Conservation (phyloP, 202 grass and related monocot species). For the Carex sylvatica region DNA sequence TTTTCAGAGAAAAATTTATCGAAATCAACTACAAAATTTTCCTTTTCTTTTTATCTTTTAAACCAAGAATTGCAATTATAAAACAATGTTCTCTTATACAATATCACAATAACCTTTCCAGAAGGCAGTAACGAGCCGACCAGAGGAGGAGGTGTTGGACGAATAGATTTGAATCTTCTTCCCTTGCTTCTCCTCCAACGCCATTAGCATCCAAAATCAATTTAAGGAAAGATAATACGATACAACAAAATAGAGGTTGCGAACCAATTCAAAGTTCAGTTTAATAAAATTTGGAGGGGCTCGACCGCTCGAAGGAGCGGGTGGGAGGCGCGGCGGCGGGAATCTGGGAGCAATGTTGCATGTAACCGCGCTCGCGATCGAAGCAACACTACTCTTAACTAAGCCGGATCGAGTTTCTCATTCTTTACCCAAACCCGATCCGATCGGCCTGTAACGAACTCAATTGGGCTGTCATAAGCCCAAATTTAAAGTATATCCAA, state of each 20-base stretch:
- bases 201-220: constrained; percentile 1
- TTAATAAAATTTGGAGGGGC: neutral
- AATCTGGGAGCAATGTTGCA: neutral
- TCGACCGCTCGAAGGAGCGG: neutral
- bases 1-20: too few species aligned
- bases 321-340: constrained; percentile 13
- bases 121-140: constrained; percentile 78
- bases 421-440: neutral
- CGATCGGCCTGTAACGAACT: neutral
- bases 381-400: neutral
- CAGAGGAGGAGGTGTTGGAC: constrained; percentile 40
- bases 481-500: neutral
- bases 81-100: neutral
- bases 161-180: constrained; percentile 58
- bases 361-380: neutral
- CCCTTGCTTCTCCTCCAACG: constrained; percentile 27
- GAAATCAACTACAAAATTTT: too few species aligned
- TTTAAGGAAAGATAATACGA: neutral
- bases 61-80: neutral
- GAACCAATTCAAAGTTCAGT: neutral
- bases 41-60: too few species aligned
- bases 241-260: neutral
- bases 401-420: neutral
- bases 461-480: neutral
- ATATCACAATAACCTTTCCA: constrained; percentile 53